These are phyloP conservation scores for Candida glucosophila DNA, from an alignment of 1,139 yeast species.

Conservation along the genomic window DNA sequence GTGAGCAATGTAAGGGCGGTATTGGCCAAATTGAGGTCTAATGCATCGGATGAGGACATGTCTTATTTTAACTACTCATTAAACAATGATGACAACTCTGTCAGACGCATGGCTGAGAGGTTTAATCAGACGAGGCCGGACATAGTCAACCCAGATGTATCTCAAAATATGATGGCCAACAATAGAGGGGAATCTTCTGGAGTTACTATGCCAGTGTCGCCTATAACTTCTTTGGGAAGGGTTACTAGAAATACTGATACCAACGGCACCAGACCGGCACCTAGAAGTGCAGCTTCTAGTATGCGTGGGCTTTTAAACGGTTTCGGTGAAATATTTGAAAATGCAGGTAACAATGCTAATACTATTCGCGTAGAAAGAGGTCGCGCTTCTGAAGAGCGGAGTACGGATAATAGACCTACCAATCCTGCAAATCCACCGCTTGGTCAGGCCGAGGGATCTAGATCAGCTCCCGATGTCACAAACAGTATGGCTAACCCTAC, in stretches of 20 bases:
- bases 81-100: slow-evolving; percentile 15
- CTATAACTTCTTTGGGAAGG: slow-evolving; percentile 8
- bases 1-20: slow-evolving; percentile 22
- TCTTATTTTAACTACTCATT: slow-evolving; percentile 23
- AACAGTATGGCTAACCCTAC: too few species aligned
- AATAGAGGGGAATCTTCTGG: slow-evolving; percentile 18
- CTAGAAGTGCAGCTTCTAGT: slow-evolving; percentile 3
- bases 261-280: slow-evolving; percentile 2
- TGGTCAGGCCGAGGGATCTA: too few species aligned
- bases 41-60: slow-evolving; percentile 19
- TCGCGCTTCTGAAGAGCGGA: background rate
- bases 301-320: slow-evolving; percentile 15
- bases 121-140: slow-evolving; percentile 29
- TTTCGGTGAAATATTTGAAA: slow-evolving; percentile 16
- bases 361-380: slow-evolving; percentile 1
- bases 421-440: background rate
- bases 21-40: slow-evolving; percentile 17
- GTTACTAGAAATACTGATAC: slow-evolving; percentile 3
- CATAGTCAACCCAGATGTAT: slow-evolving; percentile 30
- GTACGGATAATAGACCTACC: background rate
- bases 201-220: slow-evolving; percentile 10
- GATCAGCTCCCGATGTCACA: too few species aligned
- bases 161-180: slow-evolving; percentile 28
- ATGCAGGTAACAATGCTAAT: slow-evolving; percentile 3
- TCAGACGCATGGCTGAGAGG: slow-evolving; percentile 21